phyloP scores from a whole-genome alignment of 345 rosid species.

The Durio zibethinus region DNA sequence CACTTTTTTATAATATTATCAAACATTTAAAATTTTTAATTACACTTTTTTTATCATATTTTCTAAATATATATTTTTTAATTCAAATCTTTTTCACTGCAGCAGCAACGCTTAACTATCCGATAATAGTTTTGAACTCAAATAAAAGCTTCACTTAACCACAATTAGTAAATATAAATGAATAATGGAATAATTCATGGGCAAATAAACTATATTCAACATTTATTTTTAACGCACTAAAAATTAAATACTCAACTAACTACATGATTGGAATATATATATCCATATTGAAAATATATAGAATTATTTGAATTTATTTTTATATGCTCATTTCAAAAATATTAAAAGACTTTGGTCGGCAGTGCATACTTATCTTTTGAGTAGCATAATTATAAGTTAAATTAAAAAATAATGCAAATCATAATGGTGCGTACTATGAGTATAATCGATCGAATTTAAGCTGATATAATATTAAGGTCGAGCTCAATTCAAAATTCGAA shows the following conservation, averaged over 20 bases:
- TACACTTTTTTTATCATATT: no score
- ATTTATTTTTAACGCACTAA: not conserved
- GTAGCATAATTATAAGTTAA: not conserved
- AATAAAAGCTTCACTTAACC: constrained; percentile 2
- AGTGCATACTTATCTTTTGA: not conserved
- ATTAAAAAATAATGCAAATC: not conserved
- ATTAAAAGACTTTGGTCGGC: not conserved
- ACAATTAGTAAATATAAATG: not conserved
- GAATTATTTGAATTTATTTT: not conserved
- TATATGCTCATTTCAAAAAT: not conserved
- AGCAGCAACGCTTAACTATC: no score
- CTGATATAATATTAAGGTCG: no score
- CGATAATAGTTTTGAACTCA: no score
- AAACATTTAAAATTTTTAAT: no score
- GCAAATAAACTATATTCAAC: not conserved
- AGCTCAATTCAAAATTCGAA: no score
- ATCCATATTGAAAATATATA: not conserved
- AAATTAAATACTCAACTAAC: not conserved
- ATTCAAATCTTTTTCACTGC: no score
- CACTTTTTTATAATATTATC: no score
- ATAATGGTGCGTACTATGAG: no score
- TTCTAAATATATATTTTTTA: no score
- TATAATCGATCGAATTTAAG: no score
- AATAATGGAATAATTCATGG: not conserved
- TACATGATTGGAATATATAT: not conserved